Percentiles rank a stretch among this genome's conserved stretches.
phyloP scores from a whole-genome alignment of 495 filamentous ascomycete genomes.

The Aspergillus sparsus region DNA sequence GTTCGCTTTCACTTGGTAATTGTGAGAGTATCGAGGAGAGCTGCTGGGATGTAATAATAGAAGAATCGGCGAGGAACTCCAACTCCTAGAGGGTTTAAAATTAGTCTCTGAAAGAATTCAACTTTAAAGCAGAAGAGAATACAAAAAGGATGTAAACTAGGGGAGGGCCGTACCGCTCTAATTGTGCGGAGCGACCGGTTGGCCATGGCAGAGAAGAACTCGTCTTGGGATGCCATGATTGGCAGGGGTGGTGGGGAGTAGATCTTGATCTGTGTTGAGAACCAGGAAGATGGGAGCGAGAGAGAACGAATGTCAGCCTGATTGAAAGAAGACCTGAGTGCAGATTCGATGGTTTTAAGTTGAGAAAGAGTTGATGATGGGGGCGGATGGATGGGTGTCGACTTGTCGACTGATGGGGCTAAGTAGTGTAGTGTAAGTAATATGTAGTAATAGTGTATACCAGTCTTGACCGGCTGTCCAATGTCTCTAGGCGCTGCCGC shows the following conservation, averaged over 20 bases:
- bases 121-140: neutral
- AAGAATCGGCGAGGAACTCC: constrained; percentile 79
- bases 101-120: constrained; percentile 3
- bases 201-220: constrained; percentile 54
- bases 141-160: neutral
- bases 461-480: no score
- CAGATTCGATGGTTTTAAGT: neutral
- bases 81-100: constrained; percentile 66
- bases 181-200: constrained; percentile 84
- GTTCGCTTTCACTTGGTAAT: constrained; percentile 59
- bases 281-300: neutral
- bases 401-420: constrained; percentile 14
- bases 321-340: neutral
- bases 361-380: constrained; percentile 5
- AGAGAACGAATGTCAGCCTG: constrained; percentile 5
- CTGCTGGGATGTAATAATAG: constrained; percentile 68
- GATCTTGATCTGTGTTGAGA: neutral
- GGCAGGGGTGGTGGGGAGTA: constrained; percentile 11
- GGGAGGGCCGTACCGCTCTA: constrained; percentile 64
- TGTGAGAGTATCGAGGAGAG: constrained; percentile 70
- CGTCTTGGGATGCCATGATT: constrained; percentile 42
- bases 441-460: no score
- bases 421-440: neutral
- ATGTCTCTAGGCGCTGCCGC: no score
- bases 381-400: constrained; percentile 17